A percentile compares a stretch with the other conserved stretches of the same genome.
phyloP scores from a whole-genome alignment of 495 filamentous ascomycete species.

The Usnea hakonensis region DNA sequence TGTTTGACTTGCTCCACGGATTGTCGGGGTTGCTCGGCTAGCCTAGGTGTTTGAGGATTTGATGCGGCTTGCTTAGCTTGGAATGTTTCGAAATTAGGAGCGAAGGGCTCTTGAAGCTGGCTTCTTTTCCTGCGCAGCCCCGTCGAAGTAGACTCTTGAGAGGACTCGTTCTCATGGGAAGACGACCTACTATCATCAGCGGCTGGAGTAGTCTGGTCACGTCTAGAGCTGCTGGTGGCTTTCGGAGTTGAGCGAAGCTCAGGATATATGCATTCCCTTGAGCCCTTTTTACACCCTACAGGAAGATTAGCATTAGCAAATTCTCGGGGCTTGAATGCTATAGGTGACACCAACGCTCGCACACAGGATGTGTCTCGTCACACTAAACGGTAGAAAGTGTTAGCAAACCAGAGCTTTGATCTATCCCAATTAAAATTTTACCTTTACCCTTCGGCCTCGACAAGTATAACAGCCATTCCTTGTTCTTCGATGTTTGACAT shows the following conservation, averaged over 20 bases:
- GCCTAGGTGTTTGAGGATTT: constrained; percentile 19
- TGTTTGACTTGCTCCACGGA: constrained; percentile 34
- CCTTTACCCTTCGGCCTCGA: constrained; percentile 82
- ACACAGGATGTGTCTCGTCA: constrained; percentile 77
- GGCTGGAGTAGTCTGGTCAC: constrained; percentile 34
- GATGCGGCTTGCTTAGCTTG: constrained; percentile 25
- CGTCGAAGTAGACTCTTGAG: constrained; percentile 27
- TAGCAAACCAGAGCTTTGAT: constrained; percentile 15
- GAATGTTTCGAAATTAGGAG: constrained; percentile 61
- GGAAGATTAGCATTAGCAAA: constrained; percentile 22
- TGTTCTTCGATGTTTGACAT: constrained; percentile 89
- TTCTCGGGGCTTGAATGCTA: constrained; percentile 16
- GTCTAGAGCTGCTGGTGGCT: constrained; percentile 35
- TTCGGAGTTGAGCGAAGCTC: constrained; percentile 49
- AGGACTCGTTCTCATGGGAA: constrained; percentile 40
- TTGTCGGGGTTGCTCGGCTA: constrained; percentile 33
- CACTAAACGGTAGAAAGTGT: constrained; percentile 44
- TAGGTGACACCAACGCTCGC: constrained; percentile 58
- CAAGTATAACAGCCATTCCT: constrained; percentile 94
- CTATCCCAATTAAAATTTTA: constrained; percentile 28
- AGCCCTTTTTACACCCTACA: constrained; percentile 75
- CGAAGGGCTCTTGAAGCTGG: constrained; percentile 37
- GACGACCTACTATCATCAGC: constrained; percentile 43
- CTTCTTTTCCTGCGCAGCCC: not conserved
- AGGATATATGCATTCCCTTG: constrained; percentile 75